Conservation (phyloP, 257 asterid species). For the Penstemon newberryi region DNA sequence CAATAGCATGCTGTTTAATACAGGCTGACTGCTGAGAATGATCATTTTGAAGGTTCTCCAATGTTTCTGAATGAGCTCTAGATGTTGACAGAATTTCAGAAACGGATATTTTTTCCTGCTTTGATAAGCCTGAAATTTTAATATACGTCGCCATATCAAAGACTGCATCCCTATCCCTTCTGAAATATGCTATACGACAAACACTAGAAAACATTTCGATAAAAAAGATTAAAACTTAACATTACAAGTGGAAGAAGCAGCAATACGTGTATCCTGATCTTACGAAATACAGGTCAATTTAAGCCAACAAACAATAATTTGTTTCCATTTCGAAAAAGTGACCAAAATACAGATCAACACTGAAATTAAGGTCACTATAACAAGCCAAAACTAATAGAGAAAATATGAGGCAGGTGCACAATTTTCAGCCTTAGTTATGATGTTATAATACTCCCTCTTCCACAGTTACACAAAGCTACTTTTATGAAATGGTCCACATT, state of each 20-base stretch:
- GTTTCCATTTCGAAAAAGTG: too few relatives aligned
- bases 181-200: not conserved
- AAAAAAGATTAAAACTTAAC: not conserved
- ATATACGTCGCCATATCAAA: not conserved
- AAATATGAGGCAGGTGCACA: too few relatives aligned
- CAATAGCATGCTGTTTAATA: constrained; percentile 53
- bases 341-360: too few relatives aligned
- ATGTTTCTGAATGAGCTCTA: constrained; percentile 51
- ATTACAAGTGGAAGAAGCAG: not conserved
- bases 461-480: too few relatives aligned
- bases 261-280: too few relatives aligned
- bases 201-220: constrained; percentile 1
- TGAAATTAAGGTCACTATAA: too few relatives aligned
- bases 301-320: too few relatives aligned
- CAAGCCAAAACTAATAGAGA: too few relatives aligned
- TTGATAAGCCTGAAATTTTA: constrained; percentile 52
- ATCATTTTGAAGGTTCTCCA: constrained; percentile 47
- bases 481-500: too few relatives aligned
- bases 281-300: too few relatives aligned
- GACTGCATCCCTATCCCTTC: not conserved
- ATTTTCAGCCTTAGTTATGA: too few relatives aligned
- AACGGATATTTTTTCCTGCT: constrained; percentile 53
- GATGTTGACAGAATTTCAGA: constrained; percentile 50
- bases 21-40: constrained; percentile 56
- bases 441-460: too few relatives aligned